Percentiles rank a stretch among this genome's conserved stretches.
Conservation (phyloP, 345 rosid genomes). For the Psidium guajava region DNA sequence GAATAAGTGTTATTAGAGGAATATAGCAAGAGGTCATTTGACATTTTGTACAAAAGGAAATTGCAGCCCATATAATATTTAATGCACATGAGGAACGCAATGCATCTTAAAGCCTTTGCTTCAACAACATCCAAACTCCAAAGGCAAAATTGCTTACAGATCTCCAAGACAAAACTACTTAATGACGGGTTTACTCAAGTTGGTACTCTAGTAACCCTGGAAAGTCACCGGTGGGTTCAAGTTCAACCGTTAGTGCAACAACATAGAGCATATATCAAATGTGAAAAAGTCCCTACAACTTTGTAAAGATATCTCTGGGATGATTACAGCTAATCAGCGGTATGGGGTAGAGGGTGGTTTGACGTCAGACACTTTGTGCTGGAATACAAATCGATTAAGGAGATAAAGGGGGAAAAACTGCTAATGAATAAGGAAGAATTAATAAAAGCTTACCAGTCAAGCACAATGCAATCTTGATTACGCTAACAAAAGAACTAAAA, state of each 20-base stretch:
- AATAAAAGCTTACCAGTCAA: background rate
- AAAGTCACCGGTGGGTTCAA: background rate
- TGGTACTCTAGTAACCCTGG: background rate
- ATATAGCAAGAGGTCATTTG: background rate
- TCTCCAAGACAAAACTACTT: background rate
- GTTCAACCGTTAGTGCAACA: background rate
- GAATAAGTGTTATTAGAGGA: conserved; percentile 3
- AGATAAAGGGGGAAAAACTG: background rate
- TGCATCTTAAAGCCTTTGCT: background rate
- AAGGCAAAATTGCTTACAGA: background rate
- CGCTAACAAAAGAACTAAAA: background rate
- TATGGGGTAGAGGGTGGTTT: background rate
- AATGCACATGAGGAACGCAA: background rate
- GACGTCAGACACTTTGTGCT: background rate
- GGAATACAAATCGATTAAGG: background rate
- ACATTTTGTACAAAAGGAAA: background rate
- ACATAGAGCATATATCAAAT: background rate
- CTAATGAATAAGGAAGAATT: background rate
- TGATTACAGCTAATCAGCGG: background rate
- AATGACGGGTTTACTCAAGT: background rate
- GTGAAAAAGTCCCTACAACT: background rate
- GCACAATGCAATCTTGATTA: background rate
- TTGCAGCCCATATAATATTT: background rate
- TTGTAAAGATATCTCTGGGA: background rate
- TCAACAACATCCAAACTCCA: background rate